These are phyloP conservation scores for Astraeus odoratus DNA, from an alignment of 768 basidiomycete species.

Conservation along the genomic window DNA sequence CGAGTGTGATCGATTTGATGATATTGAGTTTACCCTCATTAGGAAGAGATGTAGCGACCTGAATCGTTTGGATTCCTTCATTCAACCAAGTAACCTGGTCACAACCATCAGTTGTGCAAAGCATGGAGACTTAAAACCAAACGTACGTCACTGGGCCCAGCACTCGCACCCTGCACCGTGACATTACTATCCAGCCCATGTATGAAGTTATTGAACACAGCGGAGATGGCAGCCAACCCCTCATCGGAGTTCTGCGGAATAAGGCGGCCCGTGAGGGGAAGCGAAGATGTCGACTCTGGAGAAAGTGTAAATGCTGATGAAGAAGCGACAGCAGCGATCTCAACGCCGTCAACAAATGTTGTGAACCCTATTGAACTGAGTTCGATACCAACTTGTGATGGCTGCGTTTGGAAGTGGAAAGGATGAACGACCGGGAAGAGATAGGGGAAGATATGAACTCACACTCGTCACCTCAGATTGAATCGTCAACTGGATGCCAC, in stretches of 20 bases:
- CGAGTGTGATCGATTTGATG: slow-evolving; percentile 57
- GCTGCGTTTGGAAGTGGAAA: slow-evolving; percentile 35
- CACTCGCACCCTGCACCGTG: slow-evolving; percentile 50
- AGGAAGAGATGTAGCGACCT: slow-evolving; percentile 52
- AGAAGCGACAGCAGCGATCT: slow-evolving; percentile 54
- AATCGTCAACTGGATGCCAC: slow-evolving; percentile 63
- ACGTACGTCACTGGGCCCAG: slow-evolving; percentile 50
- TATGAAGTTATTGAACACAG: slow-evolving; percentile 66
- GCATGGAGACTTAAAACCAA: neutral
- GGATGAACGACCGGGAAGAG: neutral
- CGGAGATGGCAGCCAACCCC: slow-evolving; percentile 53
- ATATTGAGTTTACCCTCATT: slow-evolving; percentile 54
- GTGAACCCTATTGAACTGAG: slow-evolving; percentile 57
- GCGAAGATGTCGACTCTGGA: slow-evolving; percentile 43
- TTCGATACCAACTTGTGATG: slow-evolving; percentile 68
- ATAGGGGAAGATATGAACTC: slow-evolving; percentile 13
- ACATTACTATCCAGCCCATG: slow-evolving; percentile 59
- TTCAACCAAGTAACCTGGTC: slow-evolving; percentile 65
- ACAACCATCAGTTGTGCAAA: slow-evolving; percentile 4
- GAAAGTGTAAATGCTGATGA: slow-evolving; percentile 44
- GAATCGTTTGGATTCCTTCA: slow-evolving; percentile 57
- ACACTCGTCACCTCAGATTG: slow-evolving; percentile 56
- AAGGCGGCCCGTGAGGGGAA: slow-evolving; percentile 56
- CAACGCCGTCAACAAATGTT: slow-evolving; percentile 42
- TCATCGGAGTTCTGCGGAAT: slow-evolving; percentile 48